Conservation (phyloP, 768 basidiomycete genomes). For the Candolleomyces aberdarensis region DNA sequence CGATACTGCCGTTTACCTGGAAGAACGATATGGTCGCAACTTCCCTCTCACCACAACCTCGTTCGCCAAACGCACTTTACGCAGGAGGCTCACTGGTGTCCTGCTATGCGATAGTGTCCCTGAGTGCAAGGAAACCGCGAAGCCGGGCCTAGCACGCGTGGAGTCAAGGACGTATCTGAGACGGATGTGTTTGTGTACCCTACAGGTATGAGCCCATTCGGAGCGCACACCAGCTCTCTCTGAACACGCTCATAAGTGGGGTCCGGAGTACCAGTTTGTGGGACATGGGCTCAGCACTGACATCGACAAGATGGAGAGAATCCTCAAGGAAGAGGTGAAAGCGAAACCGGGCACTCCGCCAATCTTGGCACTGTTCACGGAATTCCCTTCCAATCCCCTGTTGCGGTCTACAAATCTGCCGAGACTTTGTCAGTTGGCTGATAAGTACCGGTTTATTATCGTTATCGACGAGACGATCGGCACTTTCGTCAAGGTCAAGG, state of each 20-base stretch:
- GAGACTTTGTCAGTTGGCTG: slow-evolving; percentile 77
- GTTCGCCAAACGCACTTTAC: slow-evolving; percentile 82
- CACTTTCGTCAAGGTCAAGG: slow-evolving; percentile 91
- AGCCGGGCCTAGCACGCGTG: slow-evolving; percentile 64
- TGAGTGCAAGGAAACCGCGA: slow-evolving; percentile 33
- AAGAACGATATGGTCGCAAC: slow-evolving; percentile 94
- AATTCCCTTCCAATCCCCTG: slow-evolving; percentile 97
- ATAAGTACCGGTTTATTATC: slow-evolving; percentile 84
- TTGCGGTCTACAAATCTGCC: slow-evolving; percentile 83
- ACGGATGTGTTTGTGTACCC: slow-evolving; percentile 87
- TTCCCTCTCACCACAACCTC: slow-evolving; percentile 68
- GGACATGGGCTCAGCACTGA: slow-evolving; percentile 77
- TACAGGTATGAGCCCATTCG: slow-evolving; percentile 92
- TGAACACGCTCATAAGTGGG: slow-evolving; percentile 79
- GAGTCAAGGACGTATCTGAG: slow-evolving; percentile 68
- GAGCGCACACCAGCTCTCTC: slow-evolving; percentile 76
- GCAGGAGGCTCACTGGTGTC: slow-evolving; percentile 87
- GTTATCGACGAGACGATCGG: slow-evolving; percentile 95
- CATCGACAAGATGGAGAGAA: slow-evolving; percentile 64
- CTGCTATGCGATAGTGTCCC: slow-evolving; percentile 58
- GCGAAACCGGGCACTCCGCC: slow-evolving; percentile 49
- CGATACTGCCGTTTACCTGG: slow-evolving; percentile 76
- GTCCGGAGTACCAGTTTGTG: slow-evolving; percentile 87
- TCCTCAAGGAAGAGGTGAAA: slow-evolving; percentile 47
- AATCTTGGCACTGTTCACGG: slow-evolving; percentile 80